These are phyloP conservation scores for Grifola frondosa DNA, from an alignment of 1,284 basidiomycete genomes.

Conservation along the genomic window DNA sequence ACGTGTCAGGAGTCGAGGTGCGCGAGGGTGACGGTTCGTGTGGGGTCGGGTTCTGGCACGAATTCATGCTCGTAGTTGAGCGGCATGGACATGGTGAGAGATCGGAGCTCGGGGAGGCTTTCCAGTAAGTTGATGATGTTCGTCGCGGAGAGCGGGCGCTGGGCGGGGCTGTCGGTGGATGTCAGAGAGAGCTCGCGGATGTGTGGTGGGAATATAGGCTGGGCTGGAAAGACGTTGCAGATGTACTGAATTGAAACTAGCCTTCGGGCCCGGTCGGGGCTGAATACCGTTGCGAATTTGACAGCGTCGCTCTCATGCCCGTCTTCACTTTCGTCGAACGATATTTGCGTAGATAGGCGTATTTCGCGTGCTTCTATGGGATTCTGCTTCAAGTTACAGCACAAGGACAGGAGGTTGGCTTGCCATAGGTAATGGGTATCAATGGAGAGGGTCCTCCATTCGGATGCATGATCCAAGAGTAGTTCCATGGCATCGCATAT, in stretches of 20 bases:
- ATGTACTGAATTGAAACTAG: constrained; percentile 35
- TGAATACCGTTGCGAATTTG: constrained; percentile 32
- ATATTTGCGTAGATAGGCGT: constrained; percentile 17
- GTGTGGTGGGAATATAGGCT: constrained; percentile 36
- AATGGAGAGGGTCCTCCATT: constrained; percentile 47
- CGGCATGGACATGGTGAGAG: constrained; percentile 43
- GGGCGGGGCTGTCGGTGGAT: constrained; percentile 22
- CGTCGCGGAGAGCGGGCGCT: constrained; percentile 30
- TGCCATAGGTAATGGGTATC: constrained; percentile 38
- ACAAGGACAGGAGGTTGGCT: constrained; percentile 40
- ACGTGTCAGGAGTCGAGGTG: constrained; percentile 39
- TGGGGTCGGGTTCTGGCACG: constrained; percentile 28
- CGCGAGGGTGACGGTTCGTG: constrained; percentile 35
- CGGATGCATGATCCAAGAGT: constrained; percentile 38
- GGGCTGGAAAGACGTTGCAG: constrained; percentile 36
- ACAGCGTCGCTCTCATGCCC: constrained; percentile 9
- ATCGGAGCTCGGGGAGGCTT: constrained; percentile 31
- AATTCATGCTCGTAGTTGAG: constrained; percentile 36
- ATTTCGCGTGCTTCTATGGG: constrained; percentile 23
- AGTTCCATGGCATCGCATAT: constrained; percentile 39
- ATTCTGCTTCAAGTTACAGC: constrained; percentile 32
- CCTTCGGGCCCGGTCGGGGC: constrained; percentile 31
- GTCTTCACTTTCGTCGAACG: constrained; percentile 17
- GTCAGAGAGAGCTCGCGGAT: constrained; percentile 39
- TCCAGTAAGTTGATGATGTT: constrained; percentile 27